A percentile compares a stretch with the other conserved stretches of the same genome.
Conservation (phyloP, 2,329 filamentous ascomycete genomes). For the Aureobasidium uvarum region DNA sequence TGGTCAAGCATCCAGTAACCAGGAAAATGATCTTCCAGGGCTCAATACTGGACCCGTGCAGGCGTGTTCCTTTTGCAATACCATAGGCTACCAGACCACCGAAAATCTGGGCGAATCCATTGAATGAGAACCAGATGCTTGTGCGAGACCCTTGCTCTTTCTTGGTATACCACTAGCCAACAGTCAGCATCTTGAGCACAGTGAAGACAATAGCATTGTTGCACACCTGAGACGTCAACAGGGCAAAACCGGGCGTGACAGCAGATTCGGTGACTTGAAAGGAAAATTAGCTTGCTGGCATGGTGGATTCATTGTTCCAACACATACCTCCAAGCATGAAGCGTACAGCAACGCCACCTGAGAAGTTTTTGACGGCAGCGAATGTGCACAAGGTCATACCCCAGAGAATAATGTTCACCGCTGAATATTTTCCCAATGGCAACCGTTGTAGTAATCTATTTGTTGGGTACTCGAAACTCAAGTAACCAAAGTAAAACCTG, state of each 20-base stretch:
- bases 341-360: constrained; percentile 61
- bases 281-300: neutral
- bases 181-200: neutral
- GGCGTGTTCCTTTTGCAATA: constrained; percentile 56
- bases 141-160: constrained; percentile 63
- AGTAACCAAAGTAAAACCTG: constrained; percentile 55
- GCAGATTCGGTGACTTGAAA: constrained; percentile 57
- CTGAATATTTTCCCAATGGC: constrained; percentile 65
- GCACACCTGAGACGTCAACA: constrained; percentile 55
- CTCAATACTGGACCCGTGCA: constrained; percentile 57
- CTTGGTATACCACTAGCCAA: constrained; percentile 66
- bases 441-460: constrained; percentile 62
- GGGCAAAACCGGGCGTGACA: constrained; percentile 66
- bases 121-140: constrained; percentile 68
- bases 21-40: constrained; percentile 64
- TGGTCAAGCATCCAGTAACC: constrained; percentile 46
- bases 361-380: constrained; percentile 60
- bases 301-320: no score
- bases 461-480: constrained; percentile 65
- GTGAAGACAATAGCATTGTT: no score
- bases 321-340: constrained; percentile 63
- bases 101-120: constrained; percentile 62
- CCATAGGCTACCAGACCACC: constrained; percentile 64
- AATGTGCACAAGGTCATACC: constrained; percentile 61
- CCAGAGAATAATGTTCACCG: constrained; percentile 64